phyloP scores from a whole-genome alignment of 176 grass and related monocot species.

The Juncus inflexus region DNA sequence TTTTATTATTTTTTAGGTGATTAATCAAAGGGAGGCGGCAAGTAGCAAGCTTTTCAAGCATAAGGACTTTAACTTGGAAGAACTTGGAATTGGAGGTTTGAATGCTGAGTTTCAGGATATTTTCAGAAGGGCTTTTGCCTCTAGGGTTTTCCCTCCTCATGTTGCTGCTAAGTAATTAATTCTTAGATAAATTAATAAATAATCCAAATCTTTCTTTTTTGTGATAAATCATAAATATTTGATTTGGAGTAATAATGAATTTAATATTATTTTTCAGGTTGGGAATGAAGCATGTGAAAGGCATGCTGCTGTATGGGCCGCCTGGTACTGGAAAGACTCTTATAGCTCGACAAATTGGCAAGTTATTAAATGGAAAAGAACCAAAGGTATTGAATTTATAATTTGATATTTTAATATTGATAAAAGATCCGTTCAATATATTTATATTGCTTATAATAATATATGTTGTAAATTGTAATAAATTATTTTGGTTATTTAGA shows the following conservation, averaged over 20 bases:
- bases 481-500: constrained; percentile 23
- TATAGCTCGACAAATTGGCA: constrained; percentile 98
- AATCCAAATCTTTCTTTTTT: not conserved
- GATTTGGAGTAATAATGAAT: constrained; percentile 14
- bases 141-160: constrained; percentile 83
- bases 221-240: not conserved
- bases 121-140: constrained; percentile 97
- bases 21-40: constrained; percentile 92
- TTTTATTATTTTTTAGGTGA: constrained; percentile 37
- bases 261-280: constrained; percentile 38
- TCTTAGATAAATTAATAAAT: too few species aligned
- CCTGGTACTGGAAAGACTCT: constrained; percentile 99
- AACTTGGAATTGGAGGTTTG: constrained; percentile 92
- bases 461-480: not conserved
- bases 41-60: constrained; percentile 99
- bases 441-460: constrained; percentile 2
- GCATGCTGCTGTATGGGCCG: constrained; percentile 86
- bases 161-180: constrained; percentile 64
- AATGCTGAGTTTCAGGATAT: constrained; percentile 89
- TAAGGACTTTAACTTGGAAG: constrained; percentile 94
- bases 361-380: constrained; percentile 90
- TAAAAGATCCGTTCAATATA: not conserved
- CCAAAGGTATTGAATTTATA: constrained; percentile 63
- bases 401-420: not conserved
- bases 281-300: constrained; percentile 95